Evolutionary conservation across 73 alveolate species (phyloP).

Genomic region (Paramecium pentaurelia): DNA sequence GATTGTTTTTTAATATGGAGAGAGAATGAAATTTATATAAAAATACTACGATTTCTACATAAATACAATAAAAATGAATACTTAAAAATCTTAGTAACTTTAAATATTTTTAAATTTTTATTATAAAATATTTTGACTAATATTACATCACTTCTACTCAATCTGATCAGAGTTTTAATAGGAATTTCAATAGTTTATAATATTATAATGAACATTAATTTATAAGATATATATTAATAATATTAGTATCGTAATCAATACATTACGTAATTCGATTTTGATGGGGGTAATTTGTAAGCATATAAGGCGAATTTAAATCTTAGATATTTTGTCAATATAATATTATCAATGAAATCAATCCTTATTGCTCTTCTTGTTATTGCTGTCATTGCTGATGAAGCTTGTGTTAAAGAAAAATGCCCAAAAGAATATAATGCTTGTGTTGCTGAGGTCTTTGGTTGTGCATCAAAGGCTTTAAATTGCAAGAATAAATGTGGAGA

Average conservation of each 20-base stretch:
- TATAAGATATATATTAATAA: not conserved
- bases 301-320: not conserved
- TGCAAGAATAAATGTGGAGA: conserved; percentile 38
- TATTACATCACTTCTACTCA: not conserved
- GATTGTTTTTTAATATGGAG: too few species aligned
- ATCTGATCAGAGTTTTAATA: not conserved
- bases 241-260: not conserved
- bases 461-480: conserved; percentile 35
- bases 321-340: not conserved
- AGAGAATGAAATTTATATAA: too few species aligned
- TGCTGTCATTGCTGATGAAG: conserved; percentile 31
- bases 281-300: not conserved
- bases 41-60: too few species aligned
- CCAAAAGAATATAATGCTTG: conserved; percentile 34
- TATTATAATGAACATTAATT: not conserved
- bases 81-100: too few species aligned
- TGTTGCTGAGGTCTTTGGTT: conserved; percentile 6
- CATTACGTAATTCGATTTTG: not conserved
- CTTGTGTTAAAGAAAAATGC: conserved; percentile 42
- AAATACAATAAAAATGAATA: too few species aligned
- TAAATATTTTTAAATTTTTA: not conserved
- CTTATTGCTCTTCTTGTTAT: not conserved
- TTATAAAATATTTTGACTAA: not conserved
- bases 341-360: conserved; percentile 26
- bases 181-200: not conserved